Base-by-base conservation (phyloP, 208 protist genomes). In the Acanthamoeba castellanii region DNA sequence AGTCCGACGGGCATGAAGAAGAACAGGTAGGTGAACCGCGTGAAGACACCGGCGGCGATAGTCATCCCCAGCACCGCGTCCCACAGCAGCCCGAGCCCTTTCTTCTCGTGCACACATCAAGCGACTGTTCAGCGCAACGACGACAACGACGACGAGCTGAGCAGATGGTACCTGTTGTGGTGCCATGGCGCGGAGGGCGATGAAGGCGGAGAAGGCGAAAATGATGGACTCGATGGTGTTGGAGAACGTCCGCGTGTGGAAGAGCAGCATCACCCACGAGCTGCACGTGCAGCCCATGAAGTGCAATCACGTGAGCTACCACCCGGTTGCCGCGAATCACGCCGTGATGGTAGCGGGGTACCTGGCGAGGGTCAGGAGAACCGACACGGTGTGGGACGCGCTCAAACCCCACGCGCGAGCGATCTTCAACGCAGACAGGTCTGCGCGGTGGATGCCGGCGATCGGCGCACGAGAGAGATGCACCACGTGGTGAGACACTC, bases 221-320 rank as follows among this genome's bases (percentile, higher is more conserved):
- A 94, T 52, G 64, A 94, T 94, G 72, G 90, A 94, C n/a, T 94
- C 90, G 57, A 84, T 32, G 22, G 90, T 94, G 90, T 94, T 94
- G 37, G 90, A 94, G 42, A 94, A 94, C 7, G 90, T 78, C 4
- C 90, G 90, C 32, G 70, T 84, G 30, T 94, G 90, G 90, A 94
- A 94, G 20, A 94, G 52, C 25, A 94, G 45, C 90, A 94, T 94
- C 13, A 94, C 90, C 90, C 90, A 94, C 22, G 90, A 94, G 52
- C 90, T 94, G 57, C 6, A 61, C 18, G 55, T 14, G 18, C 47
- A 52, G 11, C 20, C 3, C 34, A 89, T 8, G 47, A n/a, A 47
- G 8, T 4, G 7, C 27, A 4, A 52, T 52, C 47, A 84, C 18
- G 13, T 55, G 5, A 22, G 66, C 8, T 37, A 4, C 16, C 25